Evolutionary conservation across 768 basidiomycete genomes (phyloP), one percentile per base, ranked within the genome.

Genomic region (Hirschioporus abietinus): DNA sequence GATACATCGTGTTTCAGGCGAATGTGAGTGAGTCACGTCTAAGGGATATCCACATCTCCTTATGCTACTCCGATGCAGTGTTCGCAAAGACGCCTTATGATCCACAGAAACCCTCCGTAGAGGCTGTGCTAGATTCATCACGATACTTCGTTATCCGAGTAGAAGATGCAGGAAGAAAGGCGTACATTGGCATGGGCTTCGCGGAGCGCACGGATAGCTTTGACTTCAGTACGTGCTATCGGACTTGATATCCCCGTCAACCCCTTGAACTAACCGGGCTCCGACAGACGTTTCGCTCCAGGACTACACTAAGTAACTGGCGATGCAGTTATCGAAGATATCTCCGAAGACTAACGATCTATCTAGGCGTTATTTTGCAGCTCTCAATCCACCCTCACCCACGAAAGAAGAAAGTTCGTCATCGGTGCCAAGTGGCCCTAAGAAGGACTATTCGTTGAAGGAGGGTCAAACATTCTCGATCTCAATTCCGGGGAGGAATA

Each of bases 401-500:
- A 73, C 78, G 9, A 71, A 80, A 9, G 78, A 80, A 7, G 69
- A 80, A 6, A 78, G 79, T 20, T 89, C 91, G n/a, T 87, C 91
- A 9, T 85, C 89, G 70, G 70, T 91, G 66, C 89, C 93, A 15
- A 68, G 83, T 9, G 93, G 90, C 10, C 92, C 93, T 1, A 95
- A 94, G 81, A 93, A 93, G 76, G 95, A 98, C 71, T 97, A 95
- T 77, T 91, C 91, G 52, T 78, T 98, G 71, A 97, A 96, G 76
- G 93, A 95, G 71, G 95, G 95, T 9, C 93, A 98, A 75, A 97
- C 95, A 0, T 96, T 98, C 76, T 89, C 90, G 5, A 96, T 98
- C 70, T 80, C 86, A 35, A 93, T 97, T 67, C 96, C 95, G 7
- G 94, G 95, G n/a, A 86, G 89, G 64, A 79, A 76, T 65, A 83